A percentile compares a stretch with the other conserved stretches of the same genome.
phyloP scores from a whole-genome alignment of 805 yeast genomes.

The Kregervanrija fluxuum region DNA sequence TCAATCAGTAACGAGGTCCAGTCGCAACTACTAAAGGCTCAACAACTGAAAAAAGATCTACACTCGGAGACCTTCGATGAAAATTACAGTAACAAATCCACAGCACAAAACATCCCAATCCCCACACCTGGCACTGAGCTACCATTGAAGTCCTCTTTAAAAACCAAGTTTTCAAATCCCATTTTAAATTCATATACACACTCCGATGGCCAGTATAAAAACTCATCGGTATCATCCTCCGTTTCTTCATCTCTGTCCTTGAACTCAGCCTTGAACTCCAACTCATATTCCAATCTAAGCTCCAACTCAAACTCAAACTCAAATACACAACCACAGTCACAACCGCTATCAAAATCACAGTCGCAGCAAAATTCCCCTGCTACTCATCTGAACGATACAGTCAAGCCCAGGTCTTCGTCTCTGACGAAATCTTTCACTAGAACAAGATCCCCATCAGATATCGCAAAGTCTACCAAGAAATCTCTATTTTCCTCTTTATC shows the following conservation, averaged over 20 bases:
- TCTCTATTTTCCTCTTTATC: slow-evolving; percentile 28
- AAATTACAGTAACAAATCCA: too few species aligned
- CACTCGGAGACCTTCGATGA: too few species aligned
- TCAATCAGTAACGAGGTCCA: slow-evolving; percentile 25
- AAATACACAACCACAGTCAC: too few species aligned
- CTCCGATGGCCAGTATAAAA: slow-evolving; percentile 1
- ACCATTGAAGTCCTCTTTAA: slow-evolving; percentile 11
- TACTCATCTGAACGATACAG: background rate
- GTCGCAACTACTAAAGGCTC: slow-evolving; percentile 24
- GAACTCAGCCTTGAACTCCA: too few species aligned
- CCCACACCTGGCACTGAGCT: background rate
- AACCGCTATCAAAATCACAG: too few species aligned
- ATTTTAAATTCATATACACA: background rate
- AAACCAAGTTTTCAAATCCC: slow-evolving; percentile 1
- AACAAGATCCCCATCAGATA: slow-evolving; percentile 9
- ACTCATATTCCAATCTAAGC: too few species aligned
- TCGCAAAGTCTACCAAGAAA: slow-evolving; percentile 14
- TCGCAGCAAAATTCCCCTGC: background rate
- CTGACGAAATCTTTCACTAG: slow-evolving; percentile 3
- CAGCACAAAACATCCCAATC: background rate
- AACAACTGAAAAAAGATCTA: slow-evolving; percentile 5
- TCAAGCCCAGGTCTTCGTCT: slow-evolving; percentile 4
- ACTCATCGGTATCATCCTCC: slow-evolving; percentile 7
- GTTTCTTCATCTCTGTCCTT: background rate
- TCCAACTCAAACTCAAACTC: too few species aligned